Evolutionary conservation across 805 yeast genomes (phyloP), one percentile per base, ranked within the genome.

Genomic region (Pichia heedii): DNA sequence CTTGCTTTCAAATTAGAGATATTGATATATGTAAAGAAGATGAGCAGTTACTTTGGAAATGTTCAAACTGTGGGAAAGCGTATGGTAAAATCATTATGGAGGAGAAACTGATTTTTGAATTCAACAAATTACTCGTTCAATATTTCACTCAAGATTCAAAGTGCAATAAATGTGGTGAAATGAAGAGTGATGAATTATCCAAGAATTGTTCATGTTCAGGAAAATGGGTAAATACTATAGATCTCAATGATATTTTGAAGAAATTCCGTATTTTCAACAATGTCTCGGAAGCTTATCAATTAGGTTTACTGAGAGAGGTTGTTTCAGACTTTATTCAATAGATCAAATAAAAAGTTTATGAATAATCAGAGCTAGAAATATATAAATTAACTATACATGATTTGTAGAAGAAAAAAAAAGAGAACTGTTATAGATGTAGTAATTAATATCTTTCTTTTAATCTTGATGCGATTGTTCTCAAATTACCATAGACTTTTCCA

Each of bases 401-500:
- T 13, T 35, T n/a, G 9, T 34, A 21, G 32, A 13, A 22, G 13
- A n/a, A 21, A 18, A 34, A 30, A 22, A 10, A 22, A 43, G 30
- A 39, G n/a, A 29, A 22, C 20, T 21, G 22, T 21, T 26, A 18
- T 13, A 38, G 32, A 29, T 26, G 29, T 33, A 34, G 26, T 33
- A 18, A 34, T 41, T 66, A 93, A 64, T 84, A 93, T 58, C 97
- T 80, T 67, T 93, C 98, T 69, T 93, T 93, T 81, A 93, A 77
- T 68, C 98, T 79, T 12, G 97, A 85, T 38, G 97, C 96, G 54
- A 93, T 94, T 33, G 95, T 87, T 68, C 98, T 84, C 65, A 93
- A 74, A 64, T 93, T 93, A 52, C 97, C 97, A 61, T 93, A 93
- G 45, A 93, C 96, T 66, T 93, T 93, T 52, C 97, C 97, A 33